Evolutionary conservation across 768 basidiomycete genomes (phyloP), one percentile per base, ranked within the genome.

Genomic region (Termitomyces sp.): DNA sequence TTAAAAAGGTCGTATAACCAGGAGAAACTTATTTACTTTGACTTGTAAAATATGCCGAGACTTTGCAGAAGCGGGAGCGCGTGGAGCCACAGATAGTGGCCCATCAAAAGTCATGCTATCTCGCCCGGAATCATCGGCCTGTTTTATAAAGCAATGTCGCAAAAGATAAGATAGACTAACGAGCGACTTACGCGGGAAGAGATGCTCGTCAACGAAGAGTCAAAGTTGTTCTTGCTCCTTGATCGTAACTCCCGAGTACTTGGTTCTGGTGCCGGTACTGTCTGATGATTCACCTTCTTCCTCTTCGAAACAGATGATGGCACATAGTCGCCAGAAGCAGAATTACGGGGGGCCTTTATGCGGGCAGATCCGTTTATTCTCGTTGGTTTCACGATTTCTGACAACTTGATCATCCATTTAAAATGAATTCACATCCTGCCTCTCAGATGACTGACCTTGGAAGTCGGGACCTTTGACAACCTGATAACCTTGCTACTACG

Each of bases 221-320:
- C 76, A 43, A 65, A 61, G 20, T 70, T 68, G 22, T 69, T 71
- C 59, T 77, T 80, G 59, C 71, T 72, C 59, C 77, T 73, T 53
- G 80, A 79, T 36, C 80, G 74, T 42, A 80, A 62, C 60, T 78
- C 74, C 26, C 79, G 72, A 7, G 74, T 75, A 58, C 72, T 76
- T 27, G 72, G 64, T 59, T 76, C 73, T 8, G 54, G 51, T 55
- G 37, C 46, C 36, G 53, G 60, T 42, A 31, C 54, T 4, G 46
- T 9, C 59, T 59, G 59, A 43, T 68, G 71, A 20, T 67, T 63
- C 14, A 65, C 58, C 51, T 72, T 73, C 65, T 74, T 76, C 63
- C 76, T 72, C 58, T 73, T 75, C 29, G 71, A 60, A 14, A 73
- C 71, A 26, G 74, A 74, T 46, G 75, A 66, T 7, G 68, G 71